A percentile compares a stretch with the other conserved stretches of the same genome.
Conservation (phyloP, 2,329 filamentous ascomycete species). For the Exserohilum rostratum region DNA sequence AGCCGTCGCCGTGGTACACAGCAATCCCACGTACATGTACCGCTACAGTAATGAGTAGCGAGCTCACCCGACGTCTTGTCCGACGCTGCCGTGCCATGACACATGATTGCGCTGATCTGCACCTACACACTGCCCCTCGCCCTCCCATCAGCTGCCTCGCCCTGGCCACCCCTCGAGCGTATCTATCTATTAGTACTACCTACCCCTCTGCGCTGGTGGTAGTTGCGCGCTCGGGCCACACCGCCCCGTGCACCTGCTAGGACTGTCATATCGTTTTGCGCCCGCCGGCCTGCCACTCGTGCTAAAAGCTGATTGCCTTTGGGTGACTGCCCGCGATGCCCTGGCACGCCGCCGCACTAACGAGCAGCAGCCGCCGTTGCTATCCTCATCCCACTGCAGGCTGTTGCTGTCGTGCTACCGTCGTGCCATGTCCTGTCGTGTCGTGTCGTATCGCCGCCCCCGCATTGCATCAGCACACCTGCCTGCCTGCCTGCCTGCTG, state of each 20-base stretch:
- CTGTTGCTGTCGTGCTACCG: neutral
- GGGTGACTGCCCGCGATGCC: too few species aligned
- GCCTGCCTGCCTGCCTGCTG: neutral
- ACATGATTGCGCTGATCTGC: neutral
- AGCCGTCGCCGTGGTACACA: conserved; percentile 1
- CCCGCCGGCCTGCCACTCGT: conserved; percentile 6
- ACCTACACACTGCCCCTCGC: too few species aligned
- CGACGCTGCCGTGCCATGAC: conserved; percentile 1
- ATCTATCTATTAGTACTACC: too few species aligned
- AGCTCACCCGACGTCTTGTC: neutral
- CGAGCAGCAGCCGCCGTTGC: too few species aligned
- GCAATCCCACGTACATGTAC: neutral
- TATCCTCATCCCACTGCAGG: too few species aligned
- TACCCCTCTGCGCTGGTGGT: neutral
- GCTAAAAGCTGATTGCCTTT: neutral
- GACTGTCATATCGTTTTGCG: conserved; percentile 17
- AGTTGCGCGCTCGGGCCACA: neutral
- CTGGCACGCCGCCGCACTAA: too few species aligned
- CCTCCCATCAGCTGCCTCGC: too few species aligned
- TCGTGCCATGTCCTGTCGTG: neutral
- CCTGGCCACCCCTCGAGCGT: too few species aligned
- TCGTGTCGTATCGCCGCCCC: too few species aligned
- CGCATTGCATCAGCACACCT: neutral
- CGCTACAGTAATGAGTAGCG: neutral
- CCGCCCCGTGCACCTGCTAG: conserved; percentile 18